phyloP scores from a whole-genome alignment of 179 eudicot genomes.

The Vitellaria paradoxa region DNA sequence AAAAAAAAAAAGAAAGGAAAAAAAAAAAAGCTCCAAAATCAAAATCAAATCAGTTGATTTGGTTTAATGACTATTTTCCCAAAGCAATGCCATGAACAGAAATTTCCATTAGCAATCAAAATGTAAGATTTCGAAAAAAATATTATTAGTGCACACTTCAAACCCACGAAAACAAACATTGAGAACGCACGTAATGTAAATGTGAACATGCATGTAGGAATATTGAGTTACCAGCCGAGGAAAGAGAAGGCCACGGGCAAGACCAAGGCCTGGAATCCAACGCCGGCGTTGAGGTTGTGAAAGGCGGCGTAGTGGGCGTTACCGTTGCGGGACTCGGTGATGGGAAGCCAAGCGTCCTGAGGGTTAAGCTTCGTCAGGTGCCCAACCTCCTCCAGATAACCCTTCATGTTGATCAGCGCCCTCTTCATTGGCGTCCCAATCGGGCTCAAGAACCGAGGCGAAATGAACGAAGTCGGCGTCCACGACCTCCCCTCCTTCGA shows the following conservation, averaged over 20 bases:
- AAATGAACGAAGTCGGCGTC: constrained; percentile 89
- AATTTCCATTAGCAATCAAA: too few species aligned
- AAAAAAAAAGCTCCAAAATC: too few species aligned
- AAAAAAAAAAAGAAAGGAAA: too few species aligned
- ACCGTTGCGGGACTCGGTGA: constrained; percentile 92
- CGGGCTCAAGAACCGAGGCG: constrained; percentile 87
- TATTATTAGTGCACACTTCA: too few species aligned
- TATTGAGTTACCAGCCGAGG: too few species aligned
- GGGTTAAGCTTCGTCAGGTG: constrained; percentile 90
- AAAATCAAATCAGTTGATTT: too few species aligned
- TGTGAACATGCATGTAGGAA: constrained; percentile 26
- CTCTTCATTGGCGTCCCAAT: constrained; percentile 97
- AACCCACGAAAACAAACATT: neutral
- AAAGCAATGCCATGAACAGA: too few species aligned
- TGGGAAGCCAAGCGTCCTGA: constrained; percentile 98
- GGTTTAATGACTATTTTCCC: too few species aligned
- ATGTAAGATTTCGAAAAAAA: too few species aligned
- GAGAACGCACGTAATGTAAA: neutral
- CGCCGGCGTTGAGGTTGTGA: constrained; percentile 90
- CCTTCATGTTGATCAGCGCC: constrained; percentile 80
- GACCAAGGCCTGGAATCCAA: constrained; percentile 87
- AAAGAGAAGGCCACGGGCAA: constrained; percentile 91
- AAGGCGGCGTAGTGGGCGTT: constrained; percentile 94
- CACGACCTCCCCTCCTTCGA: constrained; percentile 36
- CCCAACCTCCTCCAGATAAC: constrained; percentile 85